phyloP scores from a whole-genome alignment of 75 land plant genomes.

The Selaginella tamariscina region DNA sequence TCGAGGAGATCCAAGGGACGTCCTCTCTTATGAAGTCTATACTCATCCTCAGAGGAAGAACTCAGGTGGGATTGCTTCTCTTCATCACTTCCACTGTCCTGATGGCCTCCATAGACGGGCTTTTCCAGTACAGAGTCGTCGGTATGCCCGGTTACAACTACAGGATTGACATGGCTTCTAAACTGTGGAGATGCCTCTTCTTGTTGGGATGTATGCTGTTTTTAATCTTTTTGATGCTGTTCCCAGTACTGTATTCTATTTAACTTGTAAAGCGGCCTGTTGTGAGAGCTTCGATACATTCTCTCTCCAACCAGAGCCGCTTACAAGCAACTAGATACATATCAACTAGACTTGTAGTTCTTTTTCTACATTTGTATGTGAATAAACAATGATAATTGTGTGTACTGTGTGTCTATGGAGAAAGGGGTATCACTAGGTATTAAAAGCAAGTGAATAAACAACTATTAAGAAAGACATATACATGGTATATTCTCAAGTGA shows the following conservation, averaged over 20 bases:
- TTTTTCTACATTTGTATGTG: too few species aligned
- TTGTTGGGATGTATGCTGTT: conserved; percentile 34
- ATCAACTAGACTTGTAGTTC: too few species aligned
- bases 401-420: too few species aligned
- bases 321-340: too few species aligned
- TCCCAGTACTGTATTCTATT: conserved; percentile 80
- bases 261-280: conserved; percentile 50
- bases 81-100: conserved; percentile 50
- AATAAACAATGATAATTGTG: too few species aligned
- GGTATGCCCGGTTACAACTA: conserved; percentile 9
- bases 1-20: conserved; percentile 55
- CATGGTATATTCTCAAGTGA: too few species aligned
- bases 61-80: conserved; percentile 59
- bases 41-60: conserved; percentile 46
- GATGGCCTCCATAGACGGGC: conserved; percentile 53
- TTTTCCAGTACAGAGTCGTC: conserved; percentile 33
- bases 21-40: conserved; percentile 43
- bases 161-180: conserved; percentile 9
- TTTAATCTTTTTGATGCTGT: conserved; percentile 71
- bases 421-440: too few species aligned
- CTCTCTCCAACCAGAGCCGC: not conserved
- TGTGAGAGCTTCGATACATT: conserved; percentile 24
- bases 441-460: too few species aligned
- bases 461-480: too few species aligned
- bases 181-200: conserved; percentile 34